Base-by-base conservation (phyloP, 1,284 basidiomycete genomes). In the Mrakiaceae sp. region DNA sequence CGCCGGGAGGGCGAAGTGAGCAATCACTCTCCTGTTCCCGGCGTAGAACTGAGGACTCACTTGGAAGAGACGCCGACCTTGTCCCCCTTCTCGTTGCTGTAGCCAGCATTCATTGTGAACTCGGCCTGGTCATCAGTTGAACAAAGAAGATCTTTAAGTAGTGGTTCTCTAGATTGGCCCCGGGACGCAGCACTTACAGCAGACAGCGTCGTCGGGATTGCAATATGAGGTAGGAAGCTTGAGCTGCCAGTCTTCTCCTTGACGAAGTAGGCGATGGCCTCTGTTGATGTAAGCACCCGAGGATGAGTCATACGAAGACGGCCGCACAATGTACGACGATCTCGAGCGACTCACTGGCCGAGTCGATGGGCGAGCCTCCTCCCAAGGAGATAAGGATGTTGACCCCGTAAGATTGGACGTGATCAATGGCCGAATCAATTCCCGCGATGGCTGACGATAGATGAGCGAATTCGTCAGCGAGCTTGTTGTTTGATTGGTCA, bases 281-380 rank as follows among this genome's bases (percentile, higher is more conserved):
- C 51, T 5, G 27, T 27, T 27, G 27, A 27, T 27, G 27, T 27
- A 27, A 27, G 27, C 27, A 27, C 27, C 27, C 27, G 27, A 27
- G 27, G 27, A 27, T 27, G 27, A 27, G 27, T 27, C 27, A 27
- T 27, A 27, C 27, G 27, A 27, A 27, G 27, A 27, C 27, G 27
- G 27, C 27, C 27, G 27, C 27, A 27, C 27, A 27, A 27, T 27
- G 27, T 27, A 27, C 27, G 27, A 27, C 27, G 27, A 27, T 27
- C 27, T 27, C 27, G 27, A 27, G 27, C 27, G 27, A 27, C 27
- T 27, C 27, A 27, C 27, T 88, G 44, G 85, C 78, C 3, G 86
- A 87, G 72, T 90, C 88, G 66, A 89, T 79, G 10, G 88, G 87
- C 1, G 86, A 88, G 48, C 88, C 88, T 44, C 88, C 88, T 3